phyloP scores from a whole-genome alignment of 2,329 filamentous ascomycete species.

The Sclerotinia glacialis region DNA sequence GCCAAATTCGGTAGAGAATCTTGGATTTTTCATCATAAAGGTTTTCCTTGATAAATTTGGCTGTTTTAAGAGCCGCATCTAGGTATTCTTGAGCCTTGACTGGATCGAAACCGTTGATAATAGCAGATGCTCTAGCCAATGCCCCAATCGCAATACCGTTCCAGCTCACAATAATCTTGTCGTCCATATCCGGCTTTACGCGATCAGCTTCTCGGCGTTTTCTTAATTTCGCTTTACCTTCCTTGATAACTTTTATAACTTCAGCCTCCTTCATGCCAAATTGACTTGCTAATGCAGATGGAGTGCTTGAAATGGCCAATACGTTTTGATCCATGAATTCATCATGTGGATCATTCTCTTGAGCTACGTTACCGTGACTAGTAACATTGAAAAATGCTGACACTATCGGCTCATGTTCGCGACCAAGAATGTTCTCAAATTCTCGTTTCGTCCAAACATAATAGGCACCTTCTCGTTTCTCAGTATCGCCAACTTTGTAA shows the following conservation, averaged over 20 bases:
- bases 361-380: slow-evolving; percentile 80
- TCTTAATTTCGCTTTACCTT: slow-evolving; percentile 65
- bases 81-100: slow-evolving; percentile 60
- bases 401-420: slow-evolving; percentile 66
- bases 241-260: slow-evolving; percentile 63
- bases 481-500: slow-evolving; percentile 68
- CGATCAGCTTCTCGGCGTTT: slow-evolving; percentile 72
- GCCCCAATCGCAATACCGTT: slow-evolving; percentile 86
- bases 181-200: slow-evolving; percentile 74
- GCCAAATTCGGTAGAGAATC: slow-evolving; percentile 71
- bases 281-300: slow-evolving; percentile 67
- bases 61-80: slow-evolving; percentile 63
- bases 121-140: slow-evolving; percentile 70
- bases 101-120: slow-evolving; percentile 59
- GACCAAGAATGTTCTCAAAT: slow-evolving; percentile 71
- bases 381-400: slow-evolving; percentile 82
- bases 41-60: slow-evolving; percentile 66
- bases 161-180: slow-evolving; percentile 83
- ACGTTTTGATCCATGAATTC: slow-evolving; percentile 96
- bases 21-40: slow-evolving; percentile 66
- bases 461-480: slow-evolving; percentile 87
- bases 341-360: slow-evolving; percentile 81
- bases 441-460: slow-evolving; percentile 93
- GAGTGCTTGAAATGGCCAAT: slow-evolving; percentile 66
- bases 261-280: slow-evolving; percentile 70